A percentile compares a stretch with the other conserved stretches of the same genome.
These are phyloP conservation scores for Epicoccum nigrum DNA, from an alignment of 2,329 filamentous ascomycete species.

Conservation along the genomic window DNA sequence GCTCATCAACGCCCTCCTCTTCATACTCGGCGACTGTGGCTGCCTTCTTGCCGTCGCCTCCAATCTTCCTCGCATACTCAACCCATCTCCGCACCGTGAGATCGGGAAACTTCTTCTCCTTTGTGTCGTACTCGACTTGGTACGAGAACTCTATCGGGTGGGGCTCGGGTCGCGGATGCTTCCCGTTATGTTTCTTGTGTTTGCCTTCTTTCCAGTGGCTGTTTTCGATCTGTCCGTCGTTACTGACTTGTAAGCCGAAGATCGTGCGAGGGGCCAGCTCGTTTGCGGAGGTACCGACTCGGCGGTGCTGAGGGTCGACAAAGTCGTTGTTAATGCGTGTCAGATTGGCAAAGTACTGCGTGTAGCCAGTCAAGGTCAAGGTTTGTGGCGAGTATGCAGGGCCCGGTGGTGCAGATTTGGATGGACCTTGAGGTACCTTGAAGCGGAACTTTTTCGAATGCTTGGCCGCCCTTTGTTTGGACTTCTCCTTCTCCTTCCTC, in stretches of 20 bases:
- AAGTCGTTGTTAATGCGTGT: slow-evolving; percentile 83
- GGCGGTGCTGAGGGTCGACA: slow-evolving; percentile 20
- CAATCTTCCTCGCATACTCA: slow-evolving; percentile 79
- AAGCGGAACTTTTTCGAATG: slow-evolving; percentile 53
- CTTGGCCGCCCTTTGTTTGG: slow-evolving; percentile 25
- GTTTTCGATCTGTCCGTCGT: slow-evolving; percentile 31
- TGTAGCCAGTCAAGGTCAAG: slow-evolving; percentile 78
- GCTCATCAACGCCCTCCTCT: slow-evolving; percentile 34
- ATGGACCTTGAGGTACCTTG: slow-evolving; percentile 70
- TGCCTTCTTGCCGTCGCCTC: slow-evolving; percentile 51
- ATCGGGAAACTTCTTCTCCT: slow-evolving; percentile 78
- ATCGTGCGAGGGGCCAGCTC: slow-evolving; percentile 22
- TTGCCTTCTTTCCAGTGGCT: slow-evolving; percentile 69
- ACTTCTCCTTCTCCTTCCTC: slow-evolving; percentile 57
- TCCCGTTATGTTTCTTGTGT: slow-evolving; percentile 63
- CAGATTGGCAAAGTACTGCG: slow-evolving; percentile 94
- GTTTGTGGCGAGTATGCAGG: slow-evolving; percentile 89
- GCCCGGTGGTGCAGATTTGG: slow-evolving; percentile 75
- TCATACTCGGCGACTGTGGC: slow-evolving; percentile 17
- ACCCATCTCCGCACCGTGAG: slow-evolving; percentile 84
- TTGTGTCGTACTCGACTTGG: slow-evolving; percentile 86
- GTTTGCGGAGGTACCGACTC: slow-evolving; percentile 13
- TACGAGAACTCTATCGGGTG: slow-evolving; percentile 71
- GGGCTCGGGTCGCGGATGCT: slow-evolving; percentile 56
- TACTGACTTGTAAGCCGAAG: slow-evolving; percentile 37